Base-by-base conservation (phyloP, 1,139 yeast genomes). In the Chernovozyma aurita region DNA sequence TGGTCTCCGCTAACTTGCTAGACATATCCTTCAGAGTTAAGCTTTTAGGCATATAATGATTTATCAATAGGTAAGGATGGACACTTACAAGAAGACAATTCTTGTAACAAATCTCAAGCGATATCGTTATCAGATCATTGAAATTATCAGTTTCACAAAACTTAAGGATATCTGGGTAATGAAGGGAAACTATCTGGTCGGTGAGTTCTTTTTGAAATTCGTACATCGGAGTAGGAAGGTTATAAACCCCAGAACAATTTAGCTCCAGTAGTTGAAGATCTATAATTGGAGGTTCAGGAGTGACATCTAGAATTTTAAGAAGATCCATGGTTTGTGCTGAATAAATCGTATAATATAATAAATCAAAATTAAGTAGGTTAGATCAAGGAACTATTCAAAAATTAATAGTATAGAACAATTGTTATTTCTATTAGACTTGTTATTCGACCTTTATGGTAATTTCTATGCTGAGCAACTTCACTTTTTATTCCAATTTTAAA, bases 101-200 rank as follows among this genome's bases (percentile, higher is more conserved):
- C 42, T 73, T 62, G 44, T 85, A 77, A 57, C 94, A 74, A 6
- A 86, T 84, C 43, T 78, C 76, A 50, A 88, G 65, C 17, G 84
- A 81, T 55, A 82, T 82, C 16, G 77, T 62, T 32, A 85, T 76
- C 35, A 83, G 76, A 32, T 76, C 79, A 31, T 77, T 77, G 31
- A 56, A 50, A 47, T 66, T 73, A 47, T 61, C 70, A 40, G 86
- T 78, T 55, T 87, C 95, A 52, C 87, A 88, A 57, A 83, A 87
- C 59, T 87, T 82, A 48, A 90, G 66, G 38, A 92, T 86, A 54
- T 90, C 97, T 24, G 95, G 80, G 53, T 88, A 88, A 57, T 92
- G 97, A 31, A 88, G 65, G 1, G 95, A 85, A 6, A 92, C 85
- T 21, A 92, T 88, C 54, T 88, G 95, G 60, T 90, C 95, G n/a